phyloP scores from a whole-genome alignment of 306 rosid genomes.

The Dryas octopetala region DNA sequence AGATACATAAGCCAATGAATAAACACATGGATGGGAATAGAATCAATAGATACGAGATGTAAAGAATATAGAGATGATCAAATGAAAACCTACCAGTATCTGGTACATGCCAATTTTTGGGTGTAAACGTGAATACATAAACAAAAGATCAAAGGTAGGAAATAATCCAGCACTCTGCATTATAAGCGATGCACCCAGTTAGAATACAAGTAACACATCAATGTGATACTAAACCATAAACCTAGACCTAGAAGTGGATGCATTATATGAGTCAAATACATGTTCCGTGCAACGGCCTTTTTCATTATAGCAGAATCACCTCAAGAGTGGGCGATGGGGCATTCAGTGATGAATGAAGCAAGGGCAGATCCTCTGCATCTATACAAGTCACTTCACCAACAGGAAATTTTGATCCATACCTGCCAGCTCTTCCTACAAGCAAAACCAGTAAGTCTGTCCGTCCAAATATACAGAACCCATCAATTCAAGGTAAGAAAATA shows the following conservation, averaged over 20 bases:
- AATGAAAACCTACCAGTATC: conserved; percentile 57
- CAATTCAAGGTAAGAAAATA: conserved; percentile 11
- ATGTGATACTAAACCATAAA: conserved; percentile 13
- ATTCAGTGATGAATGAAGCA: conserved; percentile 75
- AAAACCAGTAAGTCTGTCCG: conserved; percentile 33
- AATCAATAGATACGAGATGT: conserved; percentile 7
- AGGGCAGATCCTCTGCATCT: conserved; percentile 58
- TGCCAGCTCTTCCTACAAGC: conserved; percentile 89
- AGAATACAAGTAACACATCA: conserved; percentile 27
- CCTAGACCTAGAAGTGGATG: background rate
- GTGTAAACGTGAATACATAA: conserved; percentile 67
- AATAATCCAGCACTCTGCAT: conserved; percentile 86
- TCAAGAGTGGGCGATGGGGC: conserved; percentile 74
- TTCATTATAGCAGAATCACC: conserved; percentile 41
- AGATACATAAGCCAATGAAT: background rate
- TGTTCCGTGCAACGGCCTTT: conserved; percentile 16
- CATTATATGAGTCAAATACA: conserved; percentile 14
- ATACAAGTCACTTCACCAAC: conserved; percentile 86
- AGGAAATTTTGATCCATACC: conserved; percentile 86
- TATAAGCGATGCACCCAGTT: conserved; percentile 18
- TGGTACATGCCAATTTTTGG: conserved; percentile 53
- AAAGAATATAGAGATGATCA: conserved; percentile 9
- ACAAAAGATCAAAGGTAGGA: conserved; percentile 80
- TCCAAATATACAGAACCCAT: conserved; percentile 9
- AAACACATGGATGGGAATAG: background rate